Evolutionary conservation across 2,329 filamentous ascomycete species (phyloP), one percentile per base, ranked within the genome.

Genomic region (Colletotrichum gloeosporioides): DNA sequence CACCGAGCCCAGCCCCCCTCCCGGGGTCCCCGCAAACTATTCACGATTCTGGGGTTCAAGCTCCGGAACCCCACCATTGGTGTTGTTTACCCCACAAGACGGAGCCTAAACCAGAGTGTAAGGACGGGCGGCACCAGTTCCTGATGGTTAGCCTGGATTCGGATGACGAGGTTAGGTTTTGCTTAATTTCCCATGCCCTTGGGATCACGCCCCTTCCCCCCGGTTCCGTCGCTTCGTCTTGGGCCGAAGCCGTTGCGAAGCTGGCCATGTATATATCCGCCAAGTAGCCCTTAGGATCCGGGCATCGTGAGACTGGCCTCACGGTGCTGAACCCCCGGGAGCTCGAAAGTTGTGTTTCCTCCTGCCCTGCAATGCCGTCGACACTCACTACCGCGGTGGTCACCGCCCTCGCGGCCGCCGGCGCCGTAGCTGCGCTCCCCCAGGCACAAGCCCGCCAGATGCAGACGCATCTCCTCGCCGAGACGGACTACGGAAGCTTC

Each of bases 401-500:
- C 34, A 25, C 70, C 32, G 63, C 65, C 32, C 55, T 63, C 63
- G 69, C 63, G 31, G 49, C 65, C 32, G 62, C 34, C 59, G 63
- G 73, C 36, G 65, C 32, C 57, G 65, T 44, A 3, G 59, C 49
- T 49, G 71, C 44, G 27, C 29, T 67, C 27, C 70, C 73, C 34
- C 74, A 76, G n/a, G n/a, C 44, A 9, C 44, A 53, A 16, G n/a
- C 22, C 13, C 74, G 36, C 16, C 70, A 73, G 49, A 53, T n/a
- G 44, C 64, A 73, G 70, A 25, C 66, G 32, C 71, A 76, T 18
- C 49, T 76, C 29, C 70, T 76, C 34, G 70, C 71, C 34, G 65
- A 74, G 44, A 84, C 90, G 8, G 86, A 88, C 80, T 90, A 90
- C 78, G 88, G 88, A 32, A 86, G 84, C 22, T 91, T 92, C 77